Conservation (phyloP, 169 alveolate genomes). For the Theileria annulata region DNA sequence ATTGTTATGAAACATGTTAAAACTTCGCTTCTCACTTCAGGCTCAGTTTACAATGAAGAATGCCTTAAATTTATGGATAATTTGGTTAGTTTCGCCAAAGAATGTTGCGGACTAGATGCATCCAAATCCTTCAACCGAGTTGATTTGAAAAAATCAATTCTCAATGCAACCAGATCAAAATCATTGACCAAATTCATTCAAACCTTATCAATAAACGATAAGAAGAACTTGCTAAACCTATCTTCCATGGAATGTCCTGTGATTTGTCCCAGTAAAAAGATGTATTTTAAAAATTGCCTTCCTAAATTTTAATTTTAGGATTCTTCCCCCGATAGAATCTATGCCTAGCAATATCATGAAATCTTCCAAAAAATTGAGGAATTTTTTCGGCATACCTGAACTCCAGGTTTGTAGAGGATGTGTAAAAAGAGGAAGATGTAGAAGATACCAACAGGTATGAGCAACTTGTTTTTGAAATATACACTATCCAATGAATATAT, state of each 20-base stretch:
- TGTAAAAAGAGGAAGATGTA: conserved; percentile 50
- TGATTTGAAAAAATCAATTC: conserved; percentile 53
- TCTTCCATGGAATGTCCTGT: conserved; percentile 69
- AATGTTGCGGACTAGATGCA: conserved; percentile 29
- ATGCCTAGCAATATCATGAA: conserved; percentile 66
- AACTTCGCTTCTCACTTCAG: conserved; percentile 11
- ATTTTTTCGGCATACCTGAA: conserved; percentile 65
- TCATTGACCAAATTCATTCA: conserved; percentile 48
- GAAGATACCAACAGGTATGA: conserved; percentile 57
- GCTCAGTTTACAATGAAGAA: conserved; percentile 23
- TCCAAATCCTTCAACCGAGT: conserved; percentile 51
- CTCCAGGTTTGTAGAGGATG: conserved; percentile 64
- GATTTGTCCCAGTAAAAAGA: conserved; percentile 48
- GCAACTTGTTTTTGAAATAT: too few relatives aligned
- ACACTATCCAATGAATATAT: background rate
- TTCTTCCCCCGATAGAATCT: conserved; percentile 63
- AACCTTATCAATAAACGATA: conserved; percentile 25
- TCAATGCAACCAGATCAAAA: conserved; percentile 42
- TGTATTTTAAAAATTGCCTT: conserved; percentile 8
- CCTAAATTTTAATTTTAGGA: conserved; percentile 5
- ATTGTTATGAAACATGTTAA: background rate
- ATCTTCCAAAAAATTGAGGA: conserved; percentile 58
- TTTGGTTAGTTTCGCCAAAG: conserved; percentile 37
- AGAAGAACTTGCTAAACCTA: conserved; percentile 42
- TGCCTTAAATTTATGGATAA: conserved; percentile 43